Base-by-base conservation (phyloP, 1,284 basidiomycete genomes). In the Trichosporon ovoides region DNA sequence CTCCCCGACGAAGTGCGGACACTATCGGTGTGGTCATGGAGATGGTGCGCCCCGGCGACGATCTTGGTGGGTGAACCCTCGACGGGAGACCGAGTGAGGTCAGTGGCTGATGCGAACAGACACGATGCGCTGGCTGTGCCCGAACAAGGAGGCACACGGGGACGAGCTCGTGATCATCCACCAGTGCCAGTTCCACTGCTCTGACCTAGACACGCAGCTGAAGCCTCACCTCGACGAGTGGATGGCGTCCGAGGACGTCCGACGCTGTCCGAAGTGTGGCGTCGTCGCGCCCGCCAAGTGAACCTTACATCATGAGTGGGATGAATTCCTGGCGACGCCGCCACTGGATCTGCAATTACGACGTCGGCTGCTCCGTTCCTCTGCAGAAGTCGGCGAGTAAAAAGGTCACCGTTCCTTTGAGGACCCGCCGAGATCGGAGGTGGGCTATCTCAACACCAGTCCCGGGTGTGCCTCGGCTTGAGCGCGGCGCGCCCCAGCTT, bases 11-110 rank as follows among this genome's bases (percentile, higher is more conserved):
- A 11, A 94, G 88, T 64, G 86, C 86, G 1, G 81, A 97, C 76
- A 98, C 95, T 0, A 86, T 97, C 53, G 94, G 95, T 1, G 81
- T 98, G n/a, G 95, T 98, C 7, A 81, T 97, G 51, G 95, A 98
- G 77, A 84, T 91, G n/a, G 85, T 88, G 38, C 81, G 95, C 46
- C 92, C 93, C 0, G 80, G 69, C 1, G 72, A 73, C 7, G 71
- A 76, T 13, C 71, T 81, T 48, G 80, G 80, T 80, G 36, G 59
- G 77, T 71, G n/a, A 19, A 3, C 16, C 10, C 19, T n/a, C 18
- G 34, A 19, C 2, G 11, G 38, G 14, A 19, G 38, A 14, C 10
- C 7, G 38, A 38, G 18, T 7, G 14, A 38, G 14, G n/a, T 11
- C 16, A 40, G 19, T 2, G 7, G 40, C 52, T 58, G 40, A 16